Evolutionary conservation across 257 asterid species (phyloP).

Genomic region (Solanum bulbocastanum): DNA sequence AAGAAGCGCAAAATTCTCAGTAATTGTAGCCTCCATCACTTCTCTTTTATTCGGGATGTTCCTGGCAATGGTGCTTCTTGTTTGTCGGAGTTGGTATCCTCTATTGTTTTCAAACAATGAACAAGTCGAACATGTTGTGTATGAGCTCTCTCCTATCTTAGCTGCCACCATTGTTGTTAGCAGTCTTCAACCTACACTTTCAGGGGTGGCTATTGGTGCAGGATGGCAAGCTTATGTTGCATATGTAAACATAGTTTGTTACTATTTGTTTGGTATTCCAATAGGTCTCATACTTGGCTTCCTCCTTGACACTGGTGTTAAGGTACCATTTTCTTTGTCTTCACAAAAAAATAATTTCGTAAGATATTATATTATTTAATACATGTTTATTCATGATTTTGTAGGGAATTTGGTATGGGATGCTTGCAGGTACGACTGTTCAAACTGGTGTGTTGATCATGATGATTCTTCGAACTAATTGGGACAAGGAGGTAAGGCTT

Average conservation of each 20-base stretch:
- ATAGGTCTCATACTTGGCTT: slow-evolving; percentile 28
- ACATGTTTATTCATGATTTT: not conserved
- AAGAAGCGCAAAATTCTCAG: slow-evolving; percentile 28
- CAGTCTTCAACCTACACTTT: slow-evolving; percentile 31
- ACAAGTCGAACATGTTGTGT: slow-evolving; percentile 24
- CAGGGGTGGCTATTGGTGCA: slow-evolving; percentile 54
- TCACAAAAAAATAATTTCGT: not conserved
- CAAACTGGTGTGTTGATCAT: slow-evolving; percentile 24
- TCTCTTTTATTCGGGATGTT: slow-evolving; percentile 23
- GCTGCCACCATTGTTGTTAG: slow-evolving; percentile 30
- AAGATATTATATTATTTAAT: too few species aligned
- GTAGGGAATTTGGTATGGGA: slow-evolving; percentile 48
- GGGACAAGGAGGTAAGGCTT: slow-evolving; percentile 32
- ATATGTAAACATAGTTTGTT: slow-evolving; percentile 27
- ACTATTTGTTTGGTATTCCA: slow-evolving; percentile 34
- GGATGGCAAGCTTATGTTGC: slow-evolving; percentile 51
- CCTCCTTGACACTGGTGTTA: slow-evolving; percentile 24
- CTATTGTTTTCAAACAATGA: slow-evolving; percentile 22
- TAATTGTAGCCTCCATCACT: slow-evolving; percentile 20
- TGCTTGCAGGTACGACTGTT: slow-evolving; percentile 29
- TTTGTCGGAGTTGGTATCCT: slow-evolving; percentile 22
- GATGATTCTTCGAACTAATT: slow-evolving; percentile 23
- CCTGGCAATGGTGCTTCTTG: slow-evolving; percentile 15
- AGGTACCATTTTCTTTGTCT: slow-evolving; percentile 4
- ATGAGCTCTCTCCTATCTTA: slow-evolving; percentile 39